Conservation (phyloP, 768 basidiomycete genomes). For the Mycena amicta region DNA sequence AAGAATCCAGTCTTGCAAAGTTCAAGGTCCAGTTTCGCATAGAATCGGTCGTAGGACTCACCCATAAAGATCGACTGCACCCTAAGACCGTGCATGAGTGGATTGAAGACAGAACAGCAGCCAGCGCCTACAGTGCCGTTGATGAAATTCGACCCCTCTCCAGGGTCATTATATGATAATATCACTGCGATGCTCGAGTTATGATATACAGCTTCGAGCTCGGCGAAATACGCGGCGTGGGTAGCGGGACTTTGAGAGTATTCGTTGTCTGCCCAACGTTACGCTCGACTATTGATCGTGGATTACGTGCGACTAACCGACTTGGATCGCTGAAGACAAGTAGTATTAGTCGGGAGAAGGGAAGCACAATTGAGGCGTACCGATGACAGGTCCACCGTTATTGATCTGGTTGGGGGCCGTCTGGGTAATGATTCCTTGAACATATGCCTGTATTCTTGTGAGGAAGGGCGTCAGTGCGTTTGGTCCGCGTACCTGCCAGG, state of each 20-base stretch:
- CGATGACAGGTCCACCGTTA: conserved; percentile 76
- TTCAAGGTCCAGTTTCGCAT: neutral
- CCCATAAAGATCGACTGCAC: conserved; percentile 79
- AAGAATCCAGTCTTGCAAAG: conserved; percentile 56
- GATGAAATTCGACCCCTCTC: conserved; percentile 60
- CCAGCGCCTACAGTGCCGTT: conserved; percentile 60
- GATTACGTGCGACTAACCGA: conserved; percentile 7
- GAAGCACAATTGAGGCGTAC: conserved; percentile 40
- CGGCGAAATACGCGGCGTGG: conserved; percentile 60
- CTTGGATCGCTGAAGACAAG: conserved; percentile 10
- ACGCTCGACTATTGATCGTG: too few relatives aligned
- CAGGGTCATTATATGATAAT: conserved; percentile 75
- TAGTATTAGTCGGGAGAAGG: conserved; percentile 43
- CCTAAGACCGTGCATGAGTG: conserved; percentile 34
- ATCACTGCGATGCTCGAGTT: conserved; percentile 66
- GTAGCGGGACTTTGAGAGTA: conserved; percentile 54
- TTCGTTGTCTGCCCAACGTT: conserved; percentile 62
- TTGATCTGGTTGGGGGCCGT: conserved; percentile 70
- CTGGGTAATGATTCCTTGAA: conserved; percentile 62
- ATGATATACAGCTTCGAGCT: conserved; percentile 59
- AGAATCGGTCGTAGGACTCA: conserved; percentile 27
- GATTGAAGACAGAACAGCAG: neutral
- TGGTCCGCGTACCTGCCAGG: too few relatives aligned
- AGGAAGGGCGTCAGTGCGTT: too few relatives aligned
- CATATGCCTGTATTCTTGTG: too few relatives aligned